Conservation (phyloP, 2,329 filamentous ascomycete genomes). For the Fusarium lyarnte region DNA sequence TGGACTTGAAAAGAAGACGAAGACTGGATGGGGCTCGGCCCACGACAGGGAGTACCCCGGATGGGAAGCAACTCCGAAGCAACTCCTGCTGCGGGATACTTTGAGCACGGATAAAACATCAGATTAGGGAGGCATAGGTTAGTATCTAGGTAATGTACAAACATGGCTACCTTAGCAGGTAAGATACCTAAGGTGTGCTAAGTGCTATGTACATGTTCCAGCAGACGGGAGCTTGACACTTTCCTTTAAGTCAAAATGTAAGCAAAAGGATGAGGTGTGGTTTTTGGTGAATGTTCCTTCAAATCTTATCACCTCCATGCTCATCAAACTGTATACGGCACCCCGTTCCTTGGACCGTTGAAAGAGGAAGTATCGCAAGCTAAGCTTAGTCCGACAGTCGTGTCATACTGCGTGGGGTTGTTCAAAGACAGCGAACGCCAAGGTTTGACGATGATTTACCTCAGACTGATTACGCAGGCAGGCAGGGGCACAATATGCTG, state of each 20-base stretch:
- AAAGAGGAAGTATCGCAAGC: conserved; percentile 6
- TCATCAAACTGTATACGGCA: background rate
- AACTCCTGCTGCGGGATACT: conserved; percentile 29
- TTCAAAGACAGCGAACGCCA: background rate
- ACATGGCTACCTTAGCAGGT: background rate
- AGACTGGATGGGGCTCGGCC: conserved; percentile 21
- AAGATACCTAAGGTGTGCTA: background rate
- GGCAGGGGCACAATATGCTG: conserved; percentile 16
- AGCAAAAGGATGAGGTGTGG: background rate
- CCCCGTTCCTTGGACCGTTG: background rate
- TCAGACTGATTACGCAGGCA: conserved; percentile 30
- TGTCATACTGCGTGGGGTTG: background rate
- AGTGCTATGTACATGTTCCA: background rate
- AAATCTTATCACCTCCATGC: background rate
- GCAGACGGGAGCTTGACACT: background rate
- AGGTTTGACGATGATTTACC: conserved; percentile 12
- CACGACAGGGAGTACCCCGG: conserved; percentile 31
- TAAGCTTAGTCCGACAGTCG: conserved; percentile 5
- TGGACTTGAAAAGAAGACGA: conserved; percentile 6
- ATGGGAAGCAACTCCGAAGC: conserved; percentile 37
- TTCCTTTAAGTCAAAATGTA: background rate
- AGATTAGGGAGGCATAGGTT: conserved; percentile 5
- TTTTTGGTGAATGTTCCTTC: conserved; percentile 1
- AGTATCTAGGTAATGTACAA: background rate
- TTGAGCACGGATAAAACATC: conserved; percentile 23